Conservation (phyloP, 805 yeast species). For the Candida mattraensis region DNA sequence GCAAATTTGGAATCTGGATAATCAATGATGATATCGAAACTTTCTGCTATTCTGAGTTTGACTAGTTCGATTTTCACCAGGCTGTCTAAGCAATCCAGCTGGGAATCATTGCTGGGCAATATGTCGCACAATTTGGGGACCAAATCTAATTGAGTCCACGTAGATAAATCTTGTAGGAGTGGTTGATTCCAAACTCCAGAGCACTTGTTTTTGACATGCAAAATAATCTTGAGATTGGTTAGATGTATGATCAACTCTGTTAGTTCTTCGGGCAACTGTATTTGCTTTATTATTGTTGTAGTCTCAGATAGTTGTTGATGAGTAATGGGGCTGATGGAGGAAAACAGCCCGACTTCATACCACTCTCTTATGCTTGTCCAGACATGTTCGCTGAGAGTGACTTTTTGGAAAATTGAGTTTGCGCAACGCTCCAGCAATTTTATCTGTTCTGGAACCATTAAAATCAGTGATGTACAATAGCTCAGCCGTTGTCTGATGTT, state of each 20-base stretch:
- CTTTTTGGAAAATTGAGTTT: conserved; percentile 24
- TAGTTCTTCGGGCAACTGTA: conserved; percentile 25
- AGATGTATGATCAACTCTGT: conserved; percentile 36
- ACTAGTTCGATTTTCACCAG: conserved; percentile 27
- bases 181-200: conserved; percentile 41
- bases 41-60: conserved; percentile 53
- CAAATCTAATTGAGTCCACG: conserved; percentile 40
- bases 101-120: conserved; percentile 18
- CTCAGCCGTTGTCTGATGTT: conserved; percentile 11
- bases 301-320: conserved; percentile 18
- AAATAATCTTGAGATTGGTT: conserved; percentile 38
- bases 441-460: conserved; percentile 15
- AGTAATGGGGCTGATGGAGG: conserved; percentile 5
- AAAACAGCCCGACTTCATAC: conserved; percentile 20
- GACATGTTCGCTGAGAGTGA: conserved; percentile 5
- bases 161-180: conserved; percentile 33
- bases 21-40: conserved; percentile 54
- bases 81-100: conserved; percentile 16
- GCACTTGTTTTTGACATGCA: conserved; percentile 33
- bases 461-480: conserved; percentile 14
- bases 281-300: conserved; percentile 17
- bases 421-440: conserved; percentile 22
- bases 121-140: conserved; percentile 33
- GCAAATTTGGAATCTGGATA: conserved; percentile 56
- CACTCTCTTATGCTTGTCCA: conserved; percentile 14